Base-by-base conservation (phyloP, 1,284 basidiomycete species). In the Moesziomyces sp. region DNA sequence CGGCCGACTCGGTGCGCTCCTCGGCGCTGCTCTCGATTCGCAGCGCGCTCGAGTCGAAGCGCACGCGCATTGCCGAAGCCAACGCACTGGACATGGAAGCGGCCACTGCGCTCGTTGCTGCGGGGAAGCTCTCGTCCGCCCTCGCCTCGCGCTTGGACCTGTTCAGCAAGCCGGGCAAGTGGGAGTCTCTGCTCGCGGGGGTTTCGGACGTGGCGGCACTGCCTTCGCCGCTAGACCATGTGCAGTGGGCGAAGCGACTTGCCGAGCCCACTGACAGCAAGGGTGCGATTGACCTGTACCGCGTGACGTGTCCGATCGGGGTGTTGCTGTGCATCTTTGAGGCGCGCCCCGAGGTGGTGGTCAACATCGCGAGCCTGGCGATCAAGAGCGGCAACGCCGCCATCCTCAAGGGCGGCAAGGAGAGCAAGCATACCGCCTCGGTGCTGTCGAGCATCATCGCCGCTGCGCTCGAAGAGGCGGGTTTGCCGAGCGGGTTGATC, bases 321-420 rank as follows among this genome's bases (percentile, higher is more conserved):
- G 95, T 97, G 0, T 87, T 99, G 26, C 88, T 99, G 50, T 93
- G 98, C 74, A 97, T 99, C 74, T 99, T 99, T 76, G 97, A 99
- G 85, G 93, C 96, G 3, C 88, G 97, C 38, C 97, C 97, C 1
- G 97, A 99, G 84, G 97, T 99, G 6, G 93, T 99, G 30, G 92
- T 99, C 46, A 99, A 99, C 84, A 98, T 99, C 77, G 93, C 97
- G 7, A 89, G 93, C 0, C 87, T 99, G 74, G 96, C 97, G 2
- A 93, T 99, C 85, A 99, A 98, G 86, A 95, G 93, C 28, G 96
- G 95, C 92, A 78, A 80, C 87, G 82, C 68, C 0, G 82, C 82
- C 11, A 83, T 83, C 44, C 58, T 83, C 35, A 83, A 83, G 47
- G 82, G 82, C 3, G 82, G 82, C 18, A 82, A 82, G 44, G 82